Percentiles rank a stretch among this genome's conserved stretches.
phyloP scores from a whole-genome alignment of 148 eudicot genomes.

The Rhododendron simsii region DNA sequence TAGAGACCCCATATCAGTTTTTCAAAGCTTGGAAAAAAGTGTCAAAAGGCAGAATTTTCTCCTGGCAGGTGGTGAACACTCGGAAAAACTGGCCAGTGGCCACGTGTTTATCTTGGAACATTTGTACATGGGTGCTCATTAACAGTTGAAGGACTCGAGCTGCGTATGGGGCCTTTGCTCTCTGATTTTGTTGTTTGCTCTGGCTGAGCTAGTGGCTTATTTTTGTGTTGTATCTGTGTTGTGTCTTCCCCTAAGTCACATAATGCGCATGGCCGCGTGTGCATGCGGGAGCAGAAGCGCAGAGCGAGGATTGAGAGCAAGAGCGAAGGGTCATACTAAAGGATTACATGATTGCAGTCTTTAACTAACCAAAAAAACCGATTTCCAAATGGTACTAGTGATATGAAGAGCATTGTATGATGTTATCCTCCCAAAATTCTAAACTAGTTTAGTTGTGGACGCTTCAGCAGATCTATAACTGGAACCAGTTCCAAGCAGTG shows the following conservation, averaged over 20 bases:
- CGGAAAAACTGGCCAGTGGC: background rate
- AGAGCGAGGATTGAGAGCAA: too few species aligned
- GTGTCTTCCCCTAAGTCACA: background rate
- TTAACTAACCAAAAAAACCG: too few species aligned
- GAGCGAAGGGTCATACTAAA: too few species aligned
- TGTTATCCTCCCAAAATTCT: background rate
- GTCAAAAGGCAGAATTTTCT: background rate
- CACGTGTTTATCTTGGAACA: background rate
- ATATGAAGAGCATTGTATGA: background rate
- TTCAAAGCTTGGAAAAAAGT: background rate
- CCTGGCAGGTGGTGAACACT: background rate
- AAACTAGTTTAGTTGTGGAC: background rate
- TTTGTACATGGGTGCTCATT: background rate
- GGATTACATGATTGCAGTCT: too few species aligned
- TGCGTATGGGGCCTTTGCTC: too few species aligned
- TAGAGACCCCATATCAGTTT: background rate
- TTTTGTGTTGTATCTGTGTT: background rate
- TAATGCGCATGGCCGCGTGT: too few species aligned
- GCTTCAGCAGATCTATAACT: background rate
- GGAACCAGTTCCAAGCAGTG: background rate
- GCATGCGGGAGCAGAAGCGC: too few species aligned
- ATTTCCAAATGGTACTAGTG: background rate
- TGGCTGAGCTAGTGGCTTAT: background rate
- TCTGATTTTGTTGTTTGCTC: background rate
- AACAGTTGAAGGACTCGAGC: too few species aligned